Base-by-base conservation (phyloP, 768 basidiomycete species). In the Hypholoma sublateritium region DNA sequence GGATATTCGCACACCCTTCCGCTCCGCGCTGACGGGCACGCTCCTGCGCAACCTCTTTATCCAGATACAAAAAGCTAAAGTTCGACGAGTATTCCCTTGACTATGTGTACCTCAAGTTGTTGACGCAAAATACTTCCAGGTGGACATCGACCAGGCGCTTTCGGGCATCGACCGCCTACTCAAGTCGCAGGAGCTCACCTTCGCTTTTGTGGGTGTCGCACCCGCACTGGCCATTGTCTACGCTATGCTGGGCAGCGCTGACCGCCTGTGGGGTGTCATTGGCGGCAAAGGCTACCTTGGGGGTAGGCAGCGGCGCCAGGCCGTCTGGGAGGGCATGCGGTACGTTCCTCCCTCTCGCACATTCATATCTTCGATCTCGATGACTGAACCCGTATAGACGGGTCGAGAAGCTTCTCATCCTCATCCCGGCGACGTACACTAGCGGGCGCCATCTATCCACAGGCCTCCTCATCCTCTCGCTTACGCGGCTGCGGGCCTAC, bases 21-120 rank as follows among this genome's bases (percentile, higher is more conserved):
- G 83, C 63, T 93, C 91, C 17, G 91, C 87, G 5, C 58, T 98
- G 4, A 74, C 80, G 5, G 96, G 96, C 3, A 89, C 87, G 13
- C 77, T 98, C 7, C 75, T 98, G 16, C 82, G 96, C 25, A 86
- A 91, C 1, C 73, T 94, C 46, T 87, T 98, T 60, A 88, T 99
- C 28, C 96, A 98, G 67, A 82, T 98, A 0, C 96, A 98, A 63
- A 98, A 98, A 70, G 89, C 94, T 56, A 98, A 98, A 78, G 94
- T 89, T 19, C 4, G 66, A 34, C 51, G 55, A 54, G 50, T 36
- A 16, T 21, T 48, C 3, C 21, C 16, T 21, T 2, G 4, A 6
- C 9, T 24, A 9, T 35, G 6, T n/a, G n/a, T n/a, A n/a, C n/a
- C 41, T 5, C 39, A 0, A 17, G 46, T 57, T 13, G 46, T 11